Percentiles rank a stretch among this genome's conserved stretches.
phyloP scores from a whole-genome alignment of 1,284 basidiomycete genomes.

The Papiliotrema laurentii region DNA sequence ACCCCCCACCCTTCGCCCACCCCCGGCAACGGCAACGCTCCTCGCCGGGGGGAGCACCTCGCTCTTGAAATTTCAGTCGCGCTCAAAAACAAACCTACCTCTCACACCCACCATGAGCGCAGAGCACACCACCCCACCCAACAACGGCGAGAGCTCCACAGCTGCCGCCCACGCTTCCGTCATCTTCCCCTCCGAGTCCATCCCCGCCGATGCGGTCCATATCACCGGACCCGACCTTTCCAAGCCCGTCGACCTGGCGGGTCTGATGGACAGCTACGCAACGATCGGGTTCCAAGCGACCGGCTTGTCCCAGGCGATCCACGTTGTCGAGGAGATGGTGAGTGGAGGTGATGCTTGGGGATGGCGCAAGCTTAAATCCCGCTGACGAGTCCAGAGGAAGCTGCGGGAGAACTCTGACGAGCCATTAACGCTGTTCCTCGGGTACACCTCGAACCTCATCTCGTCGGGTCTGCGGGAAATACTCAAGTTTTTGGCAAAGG shows the following conservation, averaged over 20 bases:
- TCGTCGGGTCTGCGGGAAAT: constrained; percentile 95
- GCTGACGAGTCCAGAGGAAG: constrained; percentile 27
- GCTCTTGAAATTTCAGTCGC: no score
- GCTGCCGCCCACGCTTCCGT: constrained; percentile 57
- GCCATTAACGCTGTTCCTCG: constrained; percentile 75
- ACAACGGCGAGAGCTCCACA: neutral
- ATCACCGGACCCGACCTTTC: constrained; percentile 89
- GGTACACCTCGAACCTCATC: constrained; percentile 97
- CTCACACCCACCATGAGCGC: no score
- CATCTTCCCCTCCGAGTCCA: constrained; percentile 69
- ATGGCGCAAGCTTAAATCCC: neutral
- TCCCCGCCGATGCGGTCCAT: constrained; percentile 66
- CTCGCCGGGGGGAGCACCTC: no score
- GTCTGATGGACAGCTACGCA: constrained; percentile 73
- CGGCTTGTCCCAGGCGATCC: constrained; percentile 77
- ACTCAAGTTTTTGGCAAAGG: constrained; percentile 87
- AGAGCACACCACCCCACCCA: neutral
- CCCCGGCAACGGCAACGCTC: no score
- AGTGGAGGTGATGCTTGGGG: no score
- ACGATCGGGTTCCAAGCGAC: constrained; percentile 95
- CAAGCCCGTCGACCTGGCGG: constrained; percentile 60
- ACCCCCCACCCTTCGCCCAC: no score
- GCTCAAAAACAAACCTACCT: no score
- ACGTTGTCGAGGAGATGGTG: constrained; percentile 48
- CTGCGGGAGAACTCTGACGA: constrained; percentile 35